Base-by-base conservation (phyloP, 495 filamentous ascomycete genomes). In the Penicillium desertorum region DNA sequence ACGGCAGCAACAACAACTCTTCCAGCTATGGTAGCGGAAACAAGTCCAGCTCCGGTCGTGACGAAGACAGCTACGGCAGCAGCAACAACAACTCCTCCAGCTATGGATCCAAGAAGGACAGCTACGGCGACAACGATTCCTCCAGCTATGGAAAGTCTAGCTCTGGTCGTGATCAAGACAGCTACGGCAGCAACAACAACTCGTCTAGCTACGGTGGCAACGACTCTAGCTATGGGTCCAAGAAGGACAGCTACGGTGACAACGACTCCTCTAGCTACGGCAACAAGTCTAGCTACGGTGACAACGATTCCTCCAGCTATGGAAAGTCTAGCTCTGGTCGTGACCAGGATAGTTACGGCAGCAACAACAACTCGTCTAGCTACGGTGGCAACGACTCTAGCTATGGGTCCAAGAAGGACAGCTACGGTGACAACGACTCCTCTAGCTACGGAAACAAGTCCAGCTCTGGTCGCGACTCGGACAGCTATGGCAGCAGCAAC, bases 141-240 rank as follows among this genome's bases (percentile, higher is more conserved):
- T 37, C 19, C 6, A 39, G 37, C 14, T 32, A 20, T 1, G 14
- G 19, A 29, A n/a, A 22, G 22, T 22, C 32, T 23, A 54, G 36
- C 49, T 52, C 22, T n/a, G 20, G 34, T 14, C 45, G 46, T 22
- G 17, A 34, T 16, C 4, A 36, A 1, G 37, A 42, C 23, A 42
- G 50, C 51, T 54, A 54, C 39, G 37, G 51, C 27, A 25, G 9
- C 49, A 30, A 51, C 23, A 50, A 41, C 5, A n/a, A 36, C 19
- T 12, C 22, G 10, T 20, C 41, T 0, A 50, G 37, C 25, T 30
- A 43, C 19, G 11, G 5, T 36, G 42, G 30, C 23, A 44, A 34
- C 20, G 34, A 51, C 22, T 22, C 22, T 29, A 46, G 41, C 51
- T 54, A 25, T 25, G 23, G 23, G 5, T 16, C 6, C 50, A 41